phyloP scores from a whole-genome alignment of 1,139 yeast species.

The Sugiyamaella castrensis region DNA sequence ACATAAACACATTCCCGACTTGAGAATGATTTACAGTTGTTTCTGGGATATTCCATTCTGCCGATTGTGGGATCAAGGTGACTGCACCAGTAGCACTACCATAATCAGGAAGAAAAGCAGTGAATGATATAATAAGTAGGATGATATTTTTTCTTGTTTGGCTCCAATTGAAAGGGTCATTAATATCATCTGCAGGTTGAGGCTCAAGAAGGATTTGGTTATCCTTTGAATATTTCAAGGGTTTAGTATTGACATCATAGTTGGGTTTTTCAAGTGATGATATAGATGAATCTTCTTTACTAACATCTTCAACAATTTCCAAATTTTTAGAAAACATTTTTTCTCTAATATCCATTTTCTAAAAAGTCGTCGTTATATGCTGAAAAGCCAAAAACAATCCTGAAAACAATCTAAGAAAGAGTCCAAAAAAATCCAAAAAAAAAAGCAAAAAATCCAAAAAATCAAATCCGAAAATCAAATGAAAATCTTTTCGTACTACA shows the following conservation, averaged over 20 bases:
- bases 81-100: slow-evolving; percentile 19
- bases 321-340: slow-evolving; percentile 10
- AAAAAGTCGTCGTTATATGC: too few species aligned
- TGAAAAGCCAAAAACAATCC: too few species aligned
- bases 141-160: slow-evolving; percentile 37
- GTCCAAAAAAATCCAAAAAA: too few species aligned
- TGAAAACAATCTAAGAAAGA: too few species aligned
- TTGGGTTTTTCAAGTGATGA: too few species aligned
- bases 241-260: too few species aligned
- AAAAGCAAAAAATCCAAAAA: too few species aligned
- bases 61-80: slow-evolving; percentile 13
- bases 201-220: slow-evolving; percentile 2
- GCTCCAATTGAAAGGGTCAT: slow-evolving; percentile 50
- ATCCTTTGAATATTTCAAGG: too few species aligned
- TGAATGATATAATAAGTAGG: slow-evolving; percentile 15
- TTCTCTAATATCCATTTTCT: too few species aligned
- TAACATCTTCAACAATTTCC: slow-evolving; percentile 28
- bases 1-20: slow-evolving; percentile 17
- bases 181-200: slow-evolving; percentile 38
- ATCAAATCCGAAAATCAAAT: too few species aligned
- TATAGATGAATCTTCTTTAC: slow-evolving; percentile 26
- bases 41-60: slow-evolving; percentile 9
- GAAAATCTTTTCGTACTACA: neutral
- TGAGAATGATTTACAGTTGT: slow-evolving; percentile 17
- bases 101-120: slow-evolving; percentile 15